Evolutionary conservation across 768 basidiomycete species (phyloP).

Genomic region (Termitomyces heimii): DNA sequence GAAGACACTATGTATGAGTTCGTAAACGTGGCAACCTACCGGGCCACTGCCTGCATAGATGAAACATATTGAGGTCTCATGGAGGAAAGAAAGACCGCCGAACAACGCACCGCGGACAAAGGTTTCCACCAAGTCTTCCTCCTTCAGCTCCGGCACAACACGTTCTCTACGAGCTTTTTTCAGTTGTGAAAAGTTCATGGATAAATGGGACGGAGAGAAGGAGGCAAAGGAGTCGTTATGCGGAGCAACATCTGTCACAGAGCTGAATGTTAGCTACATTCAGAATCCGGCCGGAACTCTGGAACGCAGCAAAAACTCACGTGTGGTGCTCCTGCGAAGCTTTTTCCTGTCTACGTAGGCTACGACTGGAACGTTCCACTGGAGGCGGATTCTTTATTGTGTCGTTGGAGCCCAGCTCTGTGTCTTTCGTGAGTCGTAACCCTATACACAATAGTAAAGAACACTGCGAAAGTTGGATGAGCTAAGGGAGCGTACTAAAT

Average conservation of each 20-base stretch:
- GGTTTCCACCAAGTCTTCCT: constrained; percentile 79
- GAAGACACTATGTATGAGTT: constrained; percentile 12
- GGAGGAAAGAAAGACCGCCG: not conserved
- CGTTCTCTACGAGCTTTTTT: constrained; percentile 66
- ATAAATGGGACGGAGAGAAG: constrained; percentile 18
- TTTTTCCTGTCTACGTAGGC: constrained; percentile 39
- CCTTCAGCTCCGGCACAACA: constrained; percentile 58
- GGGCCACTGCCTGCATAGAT: constrained; percentile 69
- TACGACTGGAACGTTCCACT: constrained; percentile 37
- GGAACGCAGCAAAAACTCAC: constrained; percentile 11
- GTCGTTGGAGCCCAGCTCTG: constrained; percentile 84
- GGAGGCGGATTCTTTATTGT: constrained; percentile 61
- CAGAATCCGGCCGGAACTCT: constrained; percentile 4
- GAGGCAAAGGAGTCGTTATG: constrained; percentile 19
- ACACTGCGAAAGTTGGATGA: not conserved
- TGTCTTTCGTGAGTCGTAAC: constrained; percentile 69
- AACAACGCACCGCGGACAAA: constrained; percentile 71
- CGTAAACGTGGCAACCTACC: constrained; percentile 27
- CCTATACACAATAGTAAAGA: constrained; percentile 31
- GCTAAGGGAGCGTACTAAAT: constrained; percentile 45
- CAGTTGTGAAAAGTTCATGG: constrained; percentile 58
- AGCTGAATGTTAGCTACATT: constrained; percentile 21
- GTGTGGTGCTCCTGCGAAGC: constrained; percentile 22
- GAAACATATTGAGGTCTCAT: not conserved
- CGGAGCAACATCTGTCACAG: constrained; percentile 31